Evolutionary conservation across 164 flowering plant species (phyloP), one percentile per base, ranked within the genome.

Genomic region (Santalum album): DNA sequence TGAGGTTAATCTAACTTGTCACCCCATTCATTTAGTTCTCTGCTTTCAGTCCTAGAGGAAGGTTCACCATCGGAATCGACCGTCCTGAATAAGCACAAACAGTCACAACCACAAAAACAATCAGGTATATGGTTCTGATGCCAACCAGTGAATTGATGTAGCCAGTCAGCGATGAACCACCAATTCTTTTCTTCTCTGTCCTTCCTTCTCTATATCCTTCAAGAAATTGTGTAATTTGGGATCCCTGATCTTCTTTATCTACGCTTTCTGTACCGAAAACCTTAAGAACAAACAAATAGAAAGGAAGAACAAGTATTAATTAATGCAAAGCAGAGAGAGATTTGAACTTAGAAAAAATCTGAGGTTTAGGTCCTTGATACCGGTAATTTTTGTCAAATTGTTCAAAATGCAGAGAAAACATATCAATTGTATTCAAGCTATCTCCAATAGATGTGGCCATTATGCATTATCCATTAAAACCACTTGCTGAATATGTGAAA

Each of bases 201-300:
- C 70, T 78, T 76, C 97, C 95, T 69, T 74, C 83, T 69, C 79
- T 78, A 42, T 81, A 86, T 60, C 90, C 92, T 72, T 78, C 82
- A 32, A 90, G 73, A 62, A 90, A 86, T 59, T 51, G 72, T 4
- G 88, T 76, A 35, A 90, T 75, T 63, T 86, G 81, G 25, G 84
- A 62, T 10, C 77, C 88, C 47, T 75, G 86, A 71, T 90, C 88
- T 25, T 77, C 83, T 23, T 70, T 89, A 19, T 65, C 73, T 12
- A 90, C 65, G 65, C 64, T 73, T 59, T 90, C 95, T 12, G 77
- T 71, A 45, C 84, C 97, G 56, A 55, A 60, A 40, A 90, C 73
- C 76, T 72, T 18, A 14, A 3, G 27, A 23, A 49, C 51, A 49
- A 49, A 15, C 32, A 49, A 49, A n/a, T n/a, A n/a, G n/a, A n/a